Base-by-base conservation (phyloP, 257 asterid species). In the Solanum gandarillasii region DNA sequence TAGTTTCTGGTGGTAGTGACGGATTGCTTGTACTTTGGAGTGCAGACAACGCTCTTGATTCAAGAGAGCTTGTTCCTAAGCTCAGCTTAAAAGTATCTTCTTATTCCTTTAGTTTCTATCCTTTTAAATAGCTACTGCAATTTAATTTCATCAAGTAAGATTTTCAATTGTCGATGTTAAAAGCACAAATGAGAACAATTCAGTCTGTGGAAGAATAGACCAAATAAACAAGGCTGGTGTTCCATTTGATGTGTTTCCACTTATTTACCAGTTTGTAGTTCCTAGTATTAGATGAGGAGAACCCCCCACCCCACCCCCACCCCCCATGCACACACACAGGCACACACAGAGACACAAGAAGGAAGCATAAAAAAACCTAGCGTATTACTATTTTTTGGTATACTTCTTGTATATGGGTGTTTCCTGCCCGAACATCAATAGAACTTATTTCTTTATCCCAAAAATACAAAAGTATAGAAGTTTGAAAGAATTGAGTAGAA, bases 1-100 rank as follows among this genome's bases (percentile, higher is more conserved):
- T 97, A 95, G 99, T 96, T 89, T 97, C 99, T 88, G 99, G 99
- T 84, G 99, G 99, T 84, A 95, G 93, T 79, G 99, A 97, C 90
- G 99, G 99, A 88, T 91, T 97, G 92, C 98, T 97, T 83, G 95
- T 97, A 83, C 95, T 97, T 58, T 97, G 99, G 99, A 97, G 96
- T 91, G 98, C 99, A 5, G 99, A 96, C 90, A 93, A 95, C 73
- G 97, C 98, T 86, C 98, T 93, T 87, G 99, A 97, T 94, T 94
- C 98, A 87, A 93, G 98, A 87, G 99, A 97, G 90, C 98, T 96
- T 92, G 99, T 95, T 85, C 99, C 99, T 67, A 96, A 97, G 92
- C 86, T 97, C 90, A 97, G 98, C 95, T 91, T 96, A 91, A 97
- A 97, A 87, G 98, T 95, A 94, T 25, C 73, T 83, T 36, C 79